Conservation (phyloP, 129 eudicot genomes). For the Chrysanthemum lavandulifolium region DNA sequence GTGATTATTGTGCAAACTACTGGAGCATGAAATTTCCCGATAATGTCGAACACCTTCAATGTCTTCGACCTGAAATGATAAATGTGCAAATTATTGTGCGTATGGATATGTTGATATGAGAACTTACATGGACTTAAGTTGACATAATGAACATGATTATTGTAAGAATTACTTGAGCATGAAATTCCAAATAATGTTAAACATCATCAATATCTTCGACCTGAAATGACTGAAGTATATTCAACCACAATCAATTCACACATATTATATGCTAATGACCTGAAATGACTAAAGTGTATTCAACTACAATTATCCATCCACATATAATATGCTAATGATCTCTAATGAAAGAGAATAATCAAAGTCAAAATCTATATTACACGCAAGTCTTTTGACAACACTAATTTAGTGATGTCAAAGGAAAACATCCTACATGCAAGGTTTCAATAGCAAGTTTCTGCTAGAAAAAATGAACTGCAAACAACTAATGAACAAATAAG, state of each 20-base stretch:
- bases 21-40: not conserved
- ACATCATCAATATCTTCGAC: not conserved
- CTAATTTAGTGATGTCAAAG: not conserved
- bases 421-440: not conserved
- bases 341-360: no score
- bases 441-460: not conserved
- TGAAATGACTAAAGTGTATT: not conserved
- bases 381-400: not conserved
- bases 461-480: not conserved
- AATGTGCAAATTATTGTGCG: no score
- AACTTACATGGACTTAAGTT: no score
- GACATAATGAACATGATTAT: no score
- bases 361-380: no score
- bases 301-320: not conserved
- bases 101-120: no score
- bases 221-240: not conserved
- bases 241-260: not conserved
- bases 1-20: no score
- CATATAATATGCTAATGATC: no score
- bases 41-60: not conserved
- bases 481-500: not conserved
- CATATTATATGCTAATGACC: not conserved
- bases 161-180: no score
- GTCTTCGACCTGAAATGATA: not conserved
- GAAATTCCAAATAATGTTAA: not conserved